Conservation (phyloP, 768 basidiomycete genomes). For the Termitomyces heimii region DNA sequence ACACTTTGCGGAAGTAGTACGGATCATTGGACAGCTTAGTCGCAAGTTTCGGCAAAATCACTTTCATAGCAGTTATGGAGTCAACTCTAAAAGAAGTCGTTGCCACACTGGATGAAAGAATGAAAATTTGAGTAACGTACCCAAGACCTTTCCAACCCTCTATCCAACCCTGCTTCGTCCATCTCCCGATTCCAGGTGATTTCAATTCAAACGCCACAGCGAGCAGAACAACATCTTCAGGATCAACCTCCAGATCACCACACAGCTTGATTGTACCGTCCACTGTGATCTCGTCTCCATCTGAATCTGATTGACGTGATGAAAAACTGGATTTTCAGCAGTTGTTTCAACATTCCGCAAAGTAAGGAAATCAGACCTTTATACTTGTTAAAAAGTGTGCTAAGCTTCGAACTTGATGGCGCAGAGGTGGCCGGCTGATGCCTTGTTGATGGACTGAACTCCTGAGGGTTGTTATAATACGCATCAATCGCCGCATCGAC, state of each 20-base stretch:
- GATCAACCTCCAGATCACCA: conserved; percentile 60
- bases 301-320: conserved; percentile 38
- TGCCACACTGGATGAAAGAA: background rate
- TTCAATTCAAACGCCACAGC: conserved; percentile 79
- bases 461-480: conserved; percentile 54
- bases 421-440: conserved; percentile 17
- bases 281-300: conserved; percentile 59
- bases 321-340: background rate
- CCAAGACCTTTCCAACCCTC: conserved; percentile 76
- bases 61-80: conserved; percentile 54
- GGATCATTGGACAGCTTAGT: conserved; percentile 57
- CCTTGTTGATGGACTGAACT: conserved; percentile 19
- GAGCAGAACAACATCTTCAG: conserved; percentile 79
- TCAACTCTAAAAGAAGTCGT: conserved; percentile 47
- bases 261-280: conserved; percentile 81
- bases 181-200: conserved; percentile 67
- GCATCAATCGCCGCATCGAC: conserved; percentile 72
- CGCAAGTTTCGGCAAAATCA: conserved; percentile 46
- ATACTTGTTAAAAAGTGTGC: conserved; percentile 58
- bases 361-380: conserved; percentile 40
- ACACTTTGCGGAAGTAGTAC: conserved; percentile 71
- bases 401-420: conserved; percentile 50
- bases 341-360: background rate
- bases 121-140: conserved; percentile 27
- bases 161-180: conserved; percentile 66